phyloP scores from a whole-genome alignment of 768 basidiomycete species.

The Tulasnella sp. region DNA sequence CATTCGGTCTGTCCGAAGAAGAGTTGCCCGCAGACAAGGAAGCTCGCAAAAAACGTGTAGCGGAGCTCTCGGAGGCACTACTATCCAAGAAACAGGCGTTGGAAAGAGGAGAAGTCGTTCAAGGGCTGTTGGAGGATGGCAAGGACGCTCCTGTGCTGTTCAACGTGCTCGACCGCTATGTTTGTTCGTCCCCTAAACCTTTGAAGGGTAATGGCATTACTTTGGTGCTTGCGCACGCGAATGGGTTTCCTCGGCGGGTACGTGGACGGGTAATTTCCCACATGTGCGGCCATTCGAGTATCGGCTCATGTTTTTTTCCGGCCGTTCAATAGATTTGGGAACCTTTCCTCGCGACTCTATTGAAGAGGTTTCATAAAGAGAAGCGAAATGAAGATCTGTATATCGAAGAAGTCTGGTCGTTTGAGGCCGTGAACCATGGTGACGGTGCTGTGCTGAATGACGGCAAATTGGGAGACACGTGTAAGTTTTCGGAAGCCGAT shows the following conservation, averaged over 20 bases:
- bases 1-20: not conserved
- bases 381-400: conserved; percentile 28
- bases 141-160: conserved; percentile 40
- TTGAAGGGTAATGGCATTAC: conserved; percentile 45
- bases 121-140: conserved; percentile 25
- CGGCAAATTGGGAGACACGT: conserved; percentile 46
- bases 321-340: conserved; percentile 61
- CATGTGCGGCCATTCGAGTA: not conserved
- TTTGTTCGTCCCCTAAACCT: conserved; percentile 31
- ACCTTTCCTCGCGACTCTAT: conserved; percentile 47
- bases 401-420: conserved; percentile 70
- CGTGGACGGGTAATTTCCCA: conserved; percentile 23
- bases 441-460: conserved; percentile 72
- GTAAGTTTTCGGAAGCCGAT: conserved; percentile 35
- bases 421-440: conserved; percentile 80
- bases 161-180: conserved; percentile 67
- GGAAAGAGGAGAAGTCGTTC: conserved; percentile 25
- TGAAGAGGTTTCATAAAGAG: conserved; percentile 34
- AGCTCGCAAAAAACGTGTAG: conserved; percentile 10
- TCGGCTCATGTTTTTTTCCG: not conserved
- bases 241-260: conserved; percentile 84
- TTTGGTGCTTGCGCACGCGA: conserved; percentile 72
- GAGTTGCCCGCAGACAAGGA: conserved; percentile 3
- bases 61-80: not conserved
- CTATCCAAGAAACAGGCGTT: not conserved